Percentiles rank a stretch among this genome's conserved stretches.
Evolutionary conservation across 2,329 filamentous ascomycete species (phyloP).

Genomic region (Seiridium unicorne): DNA sequence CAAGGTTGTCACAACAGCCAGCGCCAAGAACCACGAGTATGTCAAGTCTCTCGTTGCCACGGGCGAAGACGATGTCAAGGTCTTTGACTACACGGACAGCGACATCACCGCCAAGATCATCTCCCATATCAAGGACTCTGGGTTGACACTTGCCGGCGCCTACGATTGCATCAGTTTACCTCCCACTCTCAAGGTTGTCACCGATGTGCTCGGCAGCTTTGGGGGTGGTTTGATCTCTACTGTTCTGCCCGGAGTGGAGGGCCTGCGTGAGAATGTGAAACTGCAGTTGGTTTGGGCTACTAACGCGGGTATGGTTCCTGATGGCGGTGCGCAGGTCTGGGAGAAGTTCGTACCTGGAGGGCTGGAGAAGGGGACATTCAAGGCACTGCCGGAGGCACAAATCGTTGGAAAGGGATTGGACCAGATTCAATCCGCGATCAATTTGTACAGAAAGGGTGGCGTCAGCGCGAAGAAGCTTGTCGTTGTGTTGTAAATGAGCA

Average conservation of each 20-base stretch:
- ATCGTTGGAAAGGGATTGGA: not conserved
- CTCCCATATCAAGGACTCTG: not conserved
- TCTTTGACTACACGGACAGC: slow-evolving; percentile 1
- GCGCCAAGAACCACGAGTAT: slow-evolving; percentile 13
- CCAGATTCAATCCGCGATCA: not conserved
- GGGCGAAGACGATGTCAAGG: not conserved
- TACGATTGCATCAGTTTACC: slow-evolving; percentile 6
- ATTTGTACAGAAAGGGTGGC: slow-evolving; percentile 10
- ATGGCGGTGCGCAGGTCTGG: not conserved
- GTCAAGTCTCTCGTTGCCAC: slow-evolving; percentile 23
- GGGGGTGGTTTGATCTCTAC: not conserved
- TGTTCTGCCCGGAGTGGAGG: not conserved
- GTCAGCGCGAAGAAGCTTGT: slow-evolving; percentile 14
- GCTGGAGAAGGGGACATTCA: not conserved
- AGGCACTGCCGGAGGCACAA: slow-evolving; percentile 1
- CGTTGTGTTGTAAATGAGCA: not conserved
- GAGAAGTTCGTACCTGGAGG: not conserved
- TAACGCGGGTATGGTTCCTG: not conserved
- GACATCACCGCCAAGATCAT: not conserved
- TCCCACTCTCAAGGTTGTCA: not conserved
- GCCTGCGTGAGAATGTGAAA: not conserved
- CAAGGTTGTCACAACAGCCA: slow-evolving; percentile 5
- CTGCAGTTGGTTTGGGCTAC: slow-evolving; percentile 1
- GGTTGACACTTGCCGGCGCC: not conserved
- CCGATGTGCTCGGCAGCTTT: not conserved